Evolutionary conservation across 805 yeast genomes (phyloP).

Genomic region (Barnettozyma sp.): DNA sequence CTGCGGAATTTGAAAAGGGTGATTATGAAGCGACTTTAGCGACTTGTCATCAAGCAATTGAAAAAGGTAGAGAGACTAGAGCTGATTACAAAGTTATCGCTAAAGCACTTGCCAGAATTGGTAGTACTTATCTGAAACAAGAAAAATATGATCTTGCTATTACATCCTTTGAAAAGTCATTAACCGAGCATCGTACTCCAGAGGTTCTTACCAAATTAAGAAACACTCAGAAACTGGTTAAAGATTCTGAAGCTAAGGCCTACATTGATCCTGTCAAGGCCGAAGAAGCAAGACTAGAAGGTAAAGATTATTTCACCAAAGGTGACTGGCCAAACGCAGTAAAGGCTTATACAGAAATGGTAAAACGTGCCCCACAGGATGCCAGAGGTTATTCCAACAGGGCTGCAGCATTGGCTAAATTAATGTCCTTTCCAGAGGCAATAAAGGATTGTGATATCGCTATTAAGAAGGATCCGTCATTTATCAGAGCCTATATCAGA

Average conservation of each 20-base stretch:
- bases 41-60: constrained; percentile 79
- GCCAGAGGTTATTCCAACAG: constrained; percentile 96
- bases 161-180: constrained; percentile 75
- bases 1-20: constrained; percentile 95
- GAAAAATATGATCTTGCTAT: constrained; percentile 69
- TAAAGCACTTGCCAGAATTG: constrained; percentile 88
- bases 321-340: constrained; percentile 98
- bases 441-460: constrained; percentile 88
- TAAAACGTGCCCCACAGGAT: constrained; percentile 94
- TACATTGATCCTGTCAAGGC: constrained; percentile 90
- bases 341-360: constrained; percentile 89
- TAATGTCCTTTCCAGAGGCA: constrained; percentile 96
- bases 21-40: constrained; percentile 79
- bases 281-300: constrained; percentile 89
- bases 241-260: constrained; percentile 66
- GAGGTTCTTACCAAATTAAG: constrained; percentile 85
- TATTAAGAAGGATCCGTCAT: constrained; percentile 77
- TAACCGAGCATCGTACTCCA: constrained; percentile 96
- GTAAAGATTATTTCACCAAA: constrained; percentile 81
- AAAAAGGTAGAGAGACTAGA: constrained; percentile 80
- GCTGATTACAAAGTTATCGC: constrained; percentile 91
- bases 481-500: constrained; percentile 92
- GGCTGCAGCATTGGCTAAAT: constrained; percentile 93
- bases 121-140: constrained; percentile 70
- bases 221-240: constrained; percentile 77